Evolutionary conservation across 495 filamentous ascomycete species (phyloP), one percentile per base, ranked within the genome.

Genomic region (Schizothecium vesticola): DNA sequence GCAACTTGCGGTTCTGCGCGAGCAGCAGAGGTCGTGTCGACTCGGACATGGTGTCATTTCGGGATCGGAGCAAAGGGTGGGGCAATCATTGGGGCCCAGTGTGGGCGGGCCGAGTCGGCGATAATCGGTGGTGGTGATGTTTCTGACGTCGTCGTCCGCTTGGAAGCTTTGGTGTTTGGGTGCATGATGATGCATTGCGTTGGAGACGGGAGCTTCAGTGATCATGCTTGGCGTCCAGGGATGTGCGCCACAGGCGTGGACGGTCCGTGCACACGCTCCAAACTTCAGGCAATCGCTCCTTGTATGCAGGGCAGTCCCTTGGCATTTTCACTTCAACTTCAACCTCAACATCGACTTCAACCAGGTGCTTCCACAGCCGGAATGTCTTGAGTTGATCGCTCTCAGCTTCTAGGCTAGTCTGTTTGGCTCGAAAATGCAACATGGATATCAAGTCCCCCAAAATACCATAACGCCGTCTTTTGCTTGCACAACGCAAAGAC

Each of bases 1-100:
- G 88, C 28, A 99, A 84, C 76, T 90, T 94, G 71, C 93, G 89
- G 75, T 96, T 97, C 88, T 96, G 82, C 67, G 85, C 79, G 63
- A 87, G 76, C 69, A 87, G 76, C 22, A 80, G 73, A 59, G 78
- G 78, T 66, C 81, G 76, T 64, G 77, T 75, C 5, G 76, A 68
- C 73, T 82, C 78, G 61, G 79, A 77, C 79, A 79, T 77, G 59
- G 75, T 75, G 8, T 72, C 73, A 75, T 76, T 59, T 62, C 67
- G 68, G 29, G 33, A n/a, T 67, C 57, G 25, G 22, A 9, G 58
- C 58, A 59, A 25, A 12, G 24, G 10, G 57, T 23, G 57, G 57
- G 10, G n/a, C 11, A 51, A n/a, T 51, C 43, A 56, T 25, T 10
- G 63, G 51, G 51, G 63, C 22, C 22, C 33, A 10, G 61, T 43